Conservation (phyloP, 1,284 basidiomycete genomes). For the Fomitopsis pinicola region DNA sequence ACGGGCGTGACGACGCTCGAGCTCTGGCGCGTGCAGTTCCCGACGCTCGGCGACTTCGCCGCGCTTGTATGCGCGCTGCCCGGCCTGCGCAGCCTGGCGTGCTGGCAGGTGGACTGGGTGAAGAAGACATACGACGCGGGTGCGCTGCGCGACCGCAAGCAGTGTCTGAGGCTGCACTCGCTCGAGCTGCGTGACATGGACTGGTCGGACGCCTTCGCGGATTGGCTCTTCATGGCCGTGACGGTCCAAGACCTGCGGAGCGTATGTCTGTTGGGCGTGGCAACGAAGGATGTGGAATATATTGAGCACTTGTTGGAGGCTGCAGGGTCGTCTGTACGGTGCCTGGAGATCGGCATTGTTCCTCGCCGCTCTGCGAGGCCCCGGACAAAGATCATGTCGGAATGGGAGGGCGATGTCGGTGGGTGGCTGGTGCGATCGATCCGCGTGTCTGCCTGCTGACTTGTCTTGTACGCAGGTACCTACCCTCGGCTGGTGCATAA, state of each 20-base stretch:
- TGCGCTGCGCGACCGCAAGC: not conserved
- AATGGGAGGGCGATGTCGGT: conserved; percentile 1
- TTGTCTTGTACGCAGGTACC: not conserved
- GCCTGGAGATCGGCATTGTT: conserved; percentile 1
- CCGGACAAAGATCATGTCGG: not conserved
- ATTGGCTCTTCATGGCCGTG: not conserved
- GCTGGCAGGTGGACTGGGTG: conserved; percentile 4
- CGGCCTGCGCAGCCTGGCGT: not conserved
- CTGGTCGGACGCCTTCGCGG: conserved; percentile 1
- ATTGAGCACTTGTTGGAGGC: not conserved
- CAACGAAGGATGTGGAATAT: not conserved
- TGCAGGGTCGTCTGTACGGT: not conserved
- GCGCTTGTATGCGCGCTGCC: conserved; percentile 4
- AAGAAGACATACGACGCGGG: conserved; percentile 2
- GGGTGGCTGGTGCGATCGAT: not conserved
- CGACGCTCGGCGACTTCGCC: conserved; percentile 4
- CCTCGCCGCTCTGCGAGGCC: not conserved
- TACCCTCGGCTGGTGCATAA: conserved; percentile 4
- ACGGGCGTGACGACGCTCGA: conserved; percentile 11
- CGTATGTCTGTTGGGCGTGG: not conserved
- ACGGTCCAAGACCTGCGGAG: not conserved
- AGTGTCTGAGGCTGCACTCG: not conserved
- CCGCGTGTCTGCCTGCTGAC: not conserved
- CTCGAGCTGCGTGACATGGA: not conserved
- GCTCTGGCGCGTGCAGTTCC: conserved; percentile 5